Base-by-base conservation (phyloP, 768 basidiomycete species). In the Suillus brevipes region DNA sequence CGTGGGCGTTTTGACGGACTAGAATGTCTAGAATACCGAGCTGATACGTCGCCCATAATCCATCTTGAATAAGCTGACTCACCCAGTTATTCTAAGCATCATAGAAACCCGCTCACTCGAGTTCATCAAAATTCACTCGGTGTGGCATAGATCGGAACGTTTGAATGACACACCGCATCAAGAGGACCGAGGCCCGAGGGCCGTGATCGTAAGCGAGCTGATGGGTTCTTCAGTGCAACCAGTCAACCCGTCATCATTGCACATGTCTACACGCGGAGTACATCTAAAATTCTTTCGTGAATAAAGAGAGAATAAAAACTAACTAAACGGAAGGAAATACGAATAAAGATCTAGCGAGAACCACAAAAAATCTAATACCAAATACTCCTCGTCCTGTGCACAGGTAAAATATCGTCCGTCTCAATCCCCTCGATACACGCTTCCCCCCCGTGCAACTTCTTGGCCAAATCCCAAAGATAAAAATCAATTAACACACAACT, bases 401-500 rank as follows among this genome's bases (percentile, higher is more conserved):
- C 84, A 20, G 93, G 92, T 8, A 88, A 78, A 66, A 91, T 80
- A 63, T 83, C 79, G 18, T 76, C 78, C 12, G 83, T 85, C 64
- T 84, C 75, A 14, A 91, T 80, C 0, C 85, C 89, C 38, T 87
- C 83, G 5, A 92, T 79, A 67, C 72, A 79, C 56, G 88, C 87
- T 50, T 84, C 77, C 3, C 88, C 89, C 20, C 65, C 76, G 75
- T 94, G 92, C 5, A 94, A 78, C 67, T 82, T 83, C 76, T 94
- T 93, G 37, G 90, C 91, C 65, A 94, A 73, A 73, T 95, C 94
- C 93, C 94, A 97, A 13, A 95, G 77, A 78, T 91, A 96, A 72
- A 97, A 94, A 72, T 97, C 95, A 60, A 94, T 90, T 66, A 97
- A 70, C 53, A 95, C 94, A 67, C 90, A 92, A 72, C 85, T 90